Percentiles rank a stretch among this genome's conserved stretches.
Conservation (phyloP, 2,329 filamentous ascomycete genomes). For the Clarireedia monteithiana region DNA sequence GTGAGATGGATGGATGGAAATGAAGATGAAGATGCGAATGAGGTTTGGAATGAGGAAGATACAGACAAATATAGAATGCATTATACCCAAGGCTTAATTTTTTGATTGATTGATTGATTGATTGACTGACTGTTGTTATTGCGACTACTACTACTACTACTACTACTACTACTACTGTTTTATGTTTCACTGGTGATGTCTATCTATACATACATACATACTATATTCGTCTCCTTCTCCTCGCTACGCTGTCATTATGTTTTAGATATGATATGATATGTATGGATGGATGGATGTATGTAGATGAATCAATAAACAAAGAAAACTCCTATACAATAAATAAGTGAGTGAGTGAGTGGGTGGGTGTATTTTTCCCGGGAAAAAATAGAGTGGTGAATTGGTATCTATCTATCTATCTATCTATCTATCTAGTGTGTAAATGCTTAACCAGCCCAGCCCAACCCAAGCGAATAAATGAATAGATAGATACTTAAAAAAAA, state of each 20-base stretch:
- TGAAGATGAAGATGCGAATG: neutral
- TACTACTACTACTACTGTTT: neutral
- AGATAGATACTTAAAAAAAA: neutral
- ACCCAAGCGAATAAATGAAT: neutral
- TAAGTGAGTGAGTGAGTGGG: neutral
- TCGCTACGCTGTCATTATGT: too few species aligned
- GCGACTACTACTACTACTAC: neutral
- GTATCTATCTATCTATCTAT: neutral
- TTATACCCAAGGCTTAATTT: conserved; percentile 13
- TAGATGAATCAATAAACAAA: too few species aligned
- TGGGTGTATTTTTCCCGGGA: neutral
- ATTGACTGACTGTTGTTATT: neutral
- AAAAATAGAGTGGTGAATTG: neutral
- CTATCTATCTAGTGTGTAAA: neutral
- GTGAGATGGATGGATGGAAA: neutral
- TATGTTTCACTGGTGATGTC: too few species aligned
- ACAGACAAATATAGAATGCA: conserved; percentile 15
- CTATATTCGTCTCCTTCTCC: too few species aligned
- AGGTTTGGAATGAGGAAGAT: neutral
- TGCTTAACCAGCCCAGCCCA: neutral
- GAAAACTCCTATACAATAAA: neutral
- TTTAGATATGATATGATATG: too few species aligned
- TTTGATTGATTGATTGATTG: neutral
- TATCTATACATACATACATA: too few species aligned
- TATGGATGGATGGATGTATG: too few species aligned